These are phyloP conservation scores for Sisymbrium altissimum DNA, from an alignment of 345 rosid genomes.

Conservation along the genomic window DNA sequence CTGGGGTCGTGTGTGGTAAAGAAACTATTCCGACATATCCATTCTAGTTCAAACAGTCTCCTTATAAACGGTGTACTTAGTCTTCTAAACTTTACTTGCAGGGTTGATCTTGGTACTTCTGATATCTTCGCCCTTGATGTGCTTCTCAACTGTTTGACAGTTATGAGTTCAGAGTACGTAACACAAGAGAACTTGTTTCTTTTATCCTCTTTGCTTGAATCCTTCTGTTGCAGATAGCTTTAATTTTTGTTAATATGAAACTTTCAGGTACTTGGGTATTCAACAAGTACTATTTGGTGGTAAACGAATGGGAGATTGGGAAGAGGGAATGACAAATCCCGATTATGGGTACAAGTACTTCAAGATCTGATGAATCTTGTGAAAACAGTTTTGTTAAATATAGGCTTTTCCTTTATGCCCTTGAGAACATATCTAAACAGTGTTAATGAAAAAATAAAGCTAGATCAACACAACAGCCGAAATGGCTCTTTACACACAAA, in stretches of 20 bases:
- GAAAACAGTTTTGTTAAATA: slow-evolving; percentile 23
- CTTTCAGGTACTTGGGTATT: slow-evolving; percentile 70
- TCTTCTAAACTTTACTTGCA: slow-evolving; percentile 32
- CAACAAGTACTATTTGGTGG: slow-evolving; percentile 90
- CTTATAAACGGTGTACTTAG: not conserved
- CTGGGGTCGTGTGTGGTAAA: slow-evolving; percentile 92
- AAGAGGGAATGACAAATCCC: slow-evolving; percentile 80
- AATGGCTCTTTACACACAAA: slow-evolving; percentile 38
- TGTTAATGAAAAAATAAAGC: not conserved
- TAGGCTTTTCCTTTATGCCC: slow-evolving; percentile 8
- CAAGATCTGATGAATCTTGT: slow-evolving; percentile 55
- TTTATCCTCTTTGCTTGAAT: not conserved
- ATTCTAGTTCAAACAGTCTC: not conserved
- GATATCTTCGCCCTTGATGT: slow-evolving; percentile 82
- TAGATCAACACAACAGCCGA: slow-evolving; percentile 27
- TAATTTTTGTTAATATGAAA: not conserved
- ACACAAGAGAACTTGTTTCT: not conserved
- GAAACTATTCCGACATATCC: not conserved
- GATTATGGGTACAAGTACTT: slow-evolving; percentile 78
- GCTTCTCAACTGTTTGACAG: slow-evolving; percentile 83
- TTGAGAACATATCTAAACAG: slow-evolving; percentile 3
- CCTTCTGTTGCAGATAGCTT: not conserved
- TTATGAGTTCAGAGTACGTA: slow-evolving; percentile 80
- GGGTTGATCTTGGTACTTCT: slow-evolving; percentile 93
- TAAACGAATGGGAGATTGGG: slow-evolving; percentile 83